A percentile compares a stretch with the other conserved stretches of the same genome.
Evolutionary conservation across 495 filamentous ascomycete species (phyloP).

Genomic region (Barbatosphaeria neglecta): DNA sequence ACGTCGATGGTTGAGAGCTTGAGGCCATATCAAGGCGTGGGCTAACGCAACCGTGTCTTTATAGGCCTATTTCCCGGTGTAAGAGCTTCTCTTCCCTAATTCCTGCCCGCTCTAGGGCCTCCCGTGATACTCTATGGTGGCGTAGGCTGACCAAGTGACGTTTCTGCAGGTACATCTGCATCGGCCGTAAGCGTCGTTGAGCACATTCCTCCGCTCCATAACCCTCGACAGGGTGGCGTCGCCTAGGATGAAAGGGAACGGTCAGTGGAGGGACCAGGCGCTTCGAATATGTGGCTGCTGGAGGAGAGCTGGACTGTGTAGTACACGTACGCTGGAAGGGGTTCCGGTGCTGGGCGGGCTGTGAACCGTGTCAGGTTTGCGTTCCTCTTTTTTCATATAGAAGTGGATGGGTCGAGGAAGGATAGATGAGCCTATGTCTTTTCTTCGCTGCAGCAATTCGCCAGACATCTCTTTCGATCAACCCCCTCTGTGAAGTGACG

Average conservation of each 20-base stretch:
- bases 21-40: not conserved
- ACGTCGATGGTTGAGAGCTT: not conserved
- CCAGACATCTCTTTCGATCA: not conserved
- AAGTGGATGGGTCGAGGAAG: not conserved
- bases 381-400: too few relatives aligned
- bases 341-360: not conserved
- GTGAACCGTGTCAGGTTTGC: not conserved
- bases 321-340: too few relatives aligned
- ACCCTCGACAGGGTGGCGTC: not conserved
- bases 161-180: slow-evolving; percentile 39
- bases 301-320: not conserved
- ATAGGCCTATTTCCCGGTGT: slow-evolving; percentile 67
- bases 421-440: not conserved
- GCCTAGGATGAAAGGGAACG: not conserved
- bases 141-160: slow-evolving; percentile 1
- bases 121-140: slow-evolving; percentile 1
- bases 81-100: too few relatives aligned
- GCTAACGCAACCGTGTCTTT: not conserved
- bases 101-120: not conserved
- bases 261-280: not conserved
- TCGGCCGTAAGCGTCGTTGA: slow-evolving; percentile 36
- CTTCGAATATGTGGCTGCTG: not conserved
- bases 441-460: not conserved
- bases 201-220: too few relatives aligned
- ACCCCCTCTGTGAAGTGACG: not conserved